Base-by-base conservation (phyloP, 2,329 filamentous ascomycete genomes). In the Plectosphaerella cucumerina region DNA sequence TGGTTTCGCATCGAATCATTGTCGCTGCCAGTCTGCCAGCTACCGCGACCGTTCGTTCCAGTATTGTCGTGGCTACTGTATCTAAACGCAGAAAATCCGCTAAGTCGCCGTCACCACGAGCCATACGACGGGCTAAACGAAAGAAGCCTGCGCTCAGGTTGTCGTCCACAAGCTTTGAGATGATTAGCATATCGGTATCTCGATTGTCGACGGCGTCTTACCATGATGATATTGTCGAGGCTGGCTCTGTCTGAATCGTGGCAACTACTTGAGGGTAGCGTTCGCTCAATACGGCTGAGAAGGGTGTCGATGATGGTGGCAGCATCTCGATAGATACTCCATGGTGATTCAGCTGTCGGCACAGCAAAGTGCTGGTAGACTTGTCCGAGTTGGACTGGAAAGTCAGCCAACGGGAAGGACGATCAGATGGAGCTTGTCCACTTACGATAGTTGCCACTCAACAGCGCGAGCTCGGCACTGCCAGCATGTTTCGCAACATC, bases 271-370 rank as follows among this genome's bases (percentile, higher is more conserved):
- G 26, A 11, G 12, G 26, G 12, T 11, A 67, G 59, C 18, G 67
- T 66, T 12, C 63, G 53, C 45, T 75, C 75, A 10, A 82, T 65
- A 18, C 68, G 67, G 4, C 61, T 62, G 23, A 82, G 50, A 50
- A 80, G 80, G 18, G 70, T 59, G 26, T 76, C 74, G 2, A 82
- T 49, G 5, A 71, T 77, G 6, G 75, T 70, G 4, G 83, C 54
- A 1, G 72, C 69, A 17, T 65, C 66, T 18, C 65, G 65, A 26
- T 83, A 58, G 18, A 78, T 67, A 12, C 64, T 61, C 75, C 78
- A 81, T 53, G 78, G 74, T 14, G 79, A 69, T 33, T 72, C 69
- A 1, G 67, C 60, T 4, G 70, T 68, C 2, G 66, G 62, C 11
- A 67, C 65, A 11, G 73, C 68, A 39, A 82, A 75, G 20, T 72